These are phyloP conservation scores for Coemansia guatemalensis DNA, from an alignment of 192 early-diverging fungal species.

Conservation along the genomic window DNA sequence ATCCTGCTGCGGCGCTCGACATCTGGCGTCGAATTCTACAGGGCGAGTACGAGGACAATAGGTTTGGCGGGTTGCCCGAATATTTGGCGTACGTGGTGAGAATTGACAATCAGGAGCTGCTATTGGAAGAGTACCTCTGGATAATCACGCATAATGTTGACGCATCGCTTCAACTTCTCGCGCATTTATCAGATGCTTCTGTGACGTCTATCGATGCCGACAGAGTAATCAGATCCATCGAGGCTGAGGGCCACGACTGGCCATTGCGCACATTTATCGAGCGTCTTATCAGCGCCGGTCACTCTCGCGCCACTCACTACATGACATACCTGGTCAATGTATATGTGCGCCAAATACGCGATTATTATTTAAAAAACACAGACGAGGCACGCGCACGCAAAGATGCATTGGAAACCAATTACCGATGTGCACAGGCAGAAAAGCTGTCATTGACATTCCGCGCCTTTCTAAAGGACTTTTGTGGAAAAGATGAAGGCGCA, in stretches of 20 bases:
- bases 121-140: slow-evolving; percentile 37
- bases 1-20: slow-evolving; percentile 18
- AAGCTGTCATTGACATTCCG: slow-evolving; percentile 34
- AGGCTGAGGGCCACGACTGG: slow-evolving; percentile 13
- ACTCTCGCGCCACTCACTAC: slow-evolving; percentile 37
- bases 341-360: slow-evolving; percentile 46
- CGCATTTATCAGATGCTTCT: slow-evolving; percentile 11
- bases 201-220: slow-evolving; percentile 40
- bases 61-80: slow-evolving; percentile 44
- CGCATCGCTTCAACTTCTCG: slow-evolving; percentile 23
- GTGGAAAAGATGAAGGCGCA: slow-evolving; percentile 1
- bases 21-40: slow-evolving; percentile 35
- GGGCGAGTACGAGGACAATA: slow-evolving; percentile 17
- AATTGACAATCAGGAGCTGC: slow-evolving; percentile 10
- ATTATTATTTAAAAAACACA: slow-evolving; percentile 7
- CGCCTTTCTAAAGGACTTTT: slow-evolving; percentile 7
- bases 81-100: slow-evolving; percentile 25
- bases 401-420: slow-evolving; percentile 14
- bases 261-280: slow-evolving; percentile 41
- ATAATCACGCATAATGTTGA: slow-evolving; percentile 15
- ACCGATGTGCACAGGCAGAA: slow-evolving; percentile 31
- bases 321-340: slow-evolving; percentile 41
- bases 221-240: slow-evolving; percentile 13
- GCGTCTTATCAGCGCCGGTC: slow-evolving; percentile 29
- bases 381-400: background rate